These are phyloP conservation scores for Zelonia costaricensis DNA, from an alignment of 208 protist genomes.

Conservation along the genomic window DNA sequence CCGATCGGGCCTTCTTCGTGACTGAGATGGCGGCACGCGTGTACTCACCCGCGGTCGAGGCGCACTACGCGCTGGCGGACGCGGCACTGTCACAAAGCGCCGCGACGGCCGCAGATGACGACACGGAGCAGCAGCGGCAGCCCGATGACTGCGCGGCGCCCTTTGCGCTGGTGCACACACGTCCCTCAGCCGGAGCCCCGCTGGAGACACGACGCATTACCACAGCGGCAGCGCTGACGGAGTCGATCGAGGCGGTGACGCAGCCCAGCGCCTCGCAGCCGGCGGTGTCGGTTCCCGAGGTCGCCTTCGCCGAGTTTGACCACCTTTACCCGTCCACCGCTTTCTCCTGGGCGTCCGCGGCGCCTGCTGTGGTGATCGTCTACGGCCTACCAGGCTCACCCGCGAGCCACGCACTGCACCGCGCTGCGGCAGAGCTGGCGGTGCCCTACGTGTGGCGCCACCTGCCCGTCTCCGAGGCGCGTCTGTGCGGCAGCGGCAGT, in stretches of 20 bases:
- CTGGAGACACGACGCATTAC: background rate
- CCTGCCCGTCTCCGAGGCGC: slow-evolving; percentile 38
- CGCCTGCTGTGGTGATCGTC: slow-evolving; percentile 34
- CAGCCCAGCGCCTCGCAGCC: background rate
- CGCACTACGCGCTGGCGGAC: slow-evolving; percentile 56
- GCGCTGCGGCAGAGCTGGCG: slow-evolving; percentile 19
- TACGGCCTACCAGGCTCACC: slow-evolving; percentile 64
- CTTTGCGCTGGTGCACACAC: slow-evolving; percentile 21
- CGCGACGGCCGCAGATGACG: background rate
- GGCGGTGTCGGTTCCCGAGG: slow-evolving; percentile 1
- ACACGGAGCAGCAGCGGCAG: background rate
- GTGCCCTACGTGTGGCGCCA: slow-evolving; percentile 54
- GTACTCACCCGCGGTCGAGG: slow-evolving; percentile 64
- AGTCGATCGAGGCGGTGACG: too few species aligned
- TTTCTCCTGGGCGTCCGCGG: background rate
- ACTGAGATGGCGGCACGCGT: slow-evolving; percentile 53
- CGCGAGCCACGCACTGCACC: slow-evolving; percentile 33
- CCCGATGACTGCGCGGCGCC: slow-evolving; percentile 9
- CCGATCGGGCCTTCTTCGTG: slow-evolving; percentile 28
- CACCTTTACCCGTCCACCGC: slow-evolving; percentile 4
- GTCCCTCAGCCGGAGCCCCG: background rate
- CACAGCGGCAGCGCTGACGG: background rate
- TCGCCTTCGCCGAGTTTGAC: slow-evolving; percentile 4
- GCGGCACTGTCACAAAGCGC: slow-evolving; percentile 4
- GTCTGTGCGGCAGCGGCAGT: slow-evolving; percentile 16